Evolutionary conservation across 352 stramenopile species (phyloP), one percentile per base, ranked within the genome.

Genomic region (Peronospora tabacina): DNA sequence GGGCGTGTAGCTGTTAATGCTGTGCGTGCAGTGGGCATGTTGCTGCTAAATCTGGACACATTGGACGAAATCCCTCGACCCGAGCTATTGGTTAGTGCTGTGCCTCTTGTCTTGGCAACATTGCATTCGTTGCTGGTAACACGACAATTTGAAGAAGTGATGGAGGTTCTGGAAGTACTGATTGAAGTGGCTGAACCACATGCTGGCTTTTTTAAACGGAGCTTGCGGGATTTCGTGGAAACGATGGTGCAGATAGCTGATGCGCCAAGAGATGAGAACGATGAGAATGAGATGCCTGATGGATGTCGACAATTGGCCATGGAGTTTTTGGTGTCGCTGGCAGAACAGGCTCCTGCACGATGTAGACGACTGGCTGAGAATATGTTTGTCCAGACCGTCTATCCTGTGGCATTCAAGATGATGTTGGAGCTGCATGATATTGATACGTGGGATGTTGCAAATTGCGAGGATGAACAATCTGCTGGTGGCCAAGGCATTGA

Each of bases 251-350:
- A 80, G 49, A 83, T 88, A 41, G 71, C 81, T 0, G 76, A 87
- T 38, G 58, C 55, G 11, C 35, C 59, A 1, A 39, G 39, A 5
- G 34, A 86, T 53, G 9, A 72, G 65, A 53, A 51, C 16, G 38
- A 49, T 37, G 30, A 58, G 3, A 40, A 45, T 3, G 38, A 41
- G 7, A 66, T 87, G 49, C 75, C 72, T 0, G 76, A 89, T 42
- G 78, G 78, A 41, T 87, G 75, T 36, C 68, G 82, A 4, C 82
- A 90, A 58, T 54, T 93, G 22, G 79, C 79, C 15, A 90, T 93
- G 80, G 82, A 93, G 45, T 84, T 93, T 33, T 57, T 93, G 9
- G 79, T 93, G 8, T 90, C 75, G 3, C 49, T 90, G 32, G 79
- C 79, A 2, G 82, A 93, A 45, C 80, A 90, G 29, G 73, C 70